Conservation (phyloP, 495 filamentous ascomycete genomes). For the Mytilinidion resinicola region DNA sequence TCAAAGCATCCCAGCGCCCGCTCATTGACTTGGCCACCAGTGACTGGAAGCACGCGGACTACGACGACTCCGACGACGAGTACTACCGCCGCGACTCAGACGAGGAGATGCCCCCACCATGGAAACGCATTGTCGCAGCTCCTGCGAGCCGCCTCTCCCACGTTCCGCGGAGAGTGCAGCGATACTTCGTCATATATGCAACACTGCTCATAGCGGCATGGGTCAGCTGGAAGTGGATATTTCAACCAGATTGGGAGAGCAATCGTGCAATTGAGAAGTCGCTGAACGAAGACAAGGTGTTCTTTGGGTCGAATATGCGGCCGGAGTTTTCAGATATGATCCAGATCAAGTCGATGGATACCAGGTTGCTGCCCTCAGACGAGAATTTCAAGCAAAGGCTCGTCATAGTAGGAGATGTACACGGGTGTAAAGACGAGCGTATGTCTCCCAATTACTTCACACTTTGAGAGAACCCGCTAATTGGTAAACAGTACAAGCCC, state of each 20-base stretch:
- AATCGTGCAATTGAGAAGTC: conserved; percentile 34
- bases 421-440: conserved; percentile 69
- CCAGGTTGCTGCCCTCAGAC: conserved; percentile 14
- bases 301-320: conserved; percentile 45
- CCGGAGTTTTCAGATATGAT: conserved; percentile 46
- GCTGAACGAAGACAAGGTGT: conserved; percentile 37
- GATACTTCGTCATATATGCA: background rate
- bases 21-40: background rate
- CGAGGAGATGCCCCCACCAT: background rate
- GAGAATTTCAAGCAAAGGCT: conserved; percentile 41
- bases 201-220: background rate
- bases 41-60: background rate
- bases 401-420: conserved; percentile 81
- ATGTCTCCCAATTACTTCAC: conserved; percentile 13
- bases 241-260: conserved; percentile 38
- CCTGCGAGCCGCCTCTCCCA: background rate
- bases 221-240: background rate
- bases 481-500: conserved; percentile 40
- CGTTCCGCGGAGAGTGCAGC: background rate
- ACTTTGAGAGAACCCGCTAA: background rate
- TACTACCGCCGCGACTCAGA: background rate
- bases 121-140: background rate
- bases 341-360: conserved; percentile 42
- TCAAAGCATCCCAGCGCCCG: background rate
- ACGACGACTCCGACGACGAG: background rate